These are phyloP conservation scores for Beverwykella pulmonaria DNA, from an alignment of 495 filamentous ascomycete species.

Conservation along the genomic window DNA sequence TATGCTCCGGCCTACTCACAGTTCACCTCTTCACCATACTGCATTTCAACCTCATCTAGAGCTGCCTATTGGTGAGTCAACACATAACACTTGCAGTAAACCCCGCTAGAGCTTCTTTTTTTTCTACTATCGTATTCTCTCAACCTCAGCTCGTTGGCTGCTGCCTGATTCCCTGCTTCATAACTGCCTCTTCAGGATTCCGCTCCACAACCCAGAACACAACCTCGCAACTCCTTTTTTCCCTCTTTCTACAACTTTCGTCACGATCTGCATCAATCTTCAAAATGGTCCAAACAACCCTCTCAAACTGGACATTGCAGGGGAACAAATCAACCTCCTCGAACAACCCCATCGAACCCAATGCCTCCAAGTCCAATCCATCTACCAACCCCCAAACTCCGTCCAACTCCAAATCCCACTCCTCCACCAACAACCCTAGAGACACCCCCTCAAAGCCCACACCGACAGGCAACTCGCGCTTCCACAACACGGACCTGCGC, in stretches of 20 bases:
- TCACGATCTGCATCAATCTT: not conserved
- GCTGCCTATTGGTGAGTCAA: too few species aligned
- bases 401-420: not conserved
- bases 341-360: not conserved
- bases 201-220: not conserved
- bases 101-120: too few species aligned
- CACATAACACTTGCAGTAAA: too few species aligned
- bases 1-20: not conserved
- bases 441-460: not conserved
- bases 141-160: not conserved
- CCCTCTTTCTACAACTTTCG: not conserved
- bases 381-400: not conserved
- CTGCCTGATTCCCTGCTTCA: not conserved
- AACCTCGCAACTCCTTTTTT: not conserved
- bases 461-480: not conserved
- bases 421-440: too few species aligned
- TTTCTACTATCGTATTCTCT: too few species aligned
- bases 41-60: not conserved
- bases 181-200: not conserved
- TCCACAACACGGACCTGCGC: conserved; percentile 6
- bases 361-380: not conserved
- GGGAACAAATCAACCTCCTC: not conserved
- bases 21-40: not conserved
- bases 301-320: not conserved
- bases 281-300: not conserved